Percentiles rank a stretch among this genome's conserved stretches.
phyloP scores from a whole-genome alignment of 495 filamentous ascomycete species.

The Neurospora terricola region DNA sequence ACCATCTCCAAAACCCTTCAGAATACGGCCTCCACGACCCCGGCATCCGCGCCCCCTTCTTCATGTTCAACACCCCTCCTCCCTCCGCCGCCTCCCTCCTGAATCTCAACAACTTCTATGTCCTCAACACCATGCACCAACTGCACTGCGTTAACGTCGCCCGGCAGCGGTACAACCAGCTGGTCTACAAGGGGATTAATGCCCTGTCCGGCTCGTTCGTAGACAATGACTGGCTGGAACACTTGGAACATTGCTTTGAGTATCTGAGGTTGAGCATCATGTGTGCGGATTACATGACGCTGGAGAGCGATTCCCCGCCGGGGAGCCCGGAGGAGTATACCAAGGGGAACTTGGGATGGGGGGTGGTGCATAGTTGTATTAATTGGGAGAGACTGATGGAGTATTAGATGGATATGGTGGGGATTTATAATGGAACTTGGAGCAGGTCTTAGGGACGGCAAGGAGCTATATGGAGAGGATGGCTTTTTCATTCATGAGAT shows the following conservation, averaged over 20 bases:
- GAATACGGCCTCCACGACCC: neutral
- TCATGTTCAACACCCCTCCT: neutral
- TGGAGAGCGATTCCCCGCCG: constrained; percentile 1
- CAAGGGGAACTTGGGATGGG: neutral
- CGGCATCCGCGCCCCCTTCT: constrained; percentile 3
- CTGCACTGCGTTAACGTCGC: constrained; percentile 2
- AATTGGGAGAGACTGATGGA: neutral
- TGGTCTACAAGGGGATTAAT: neutral
- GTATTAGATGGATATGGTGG: neutral
- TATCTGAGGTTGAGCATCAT: neutral
- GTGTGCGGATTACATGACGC: constrained; percentile 2
- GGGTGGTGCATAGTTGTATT: neutral
- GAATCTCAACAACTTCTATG: constrained; percentile 3
- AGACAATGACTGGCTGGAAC: neutral
- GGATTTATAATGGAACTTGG: neutral
- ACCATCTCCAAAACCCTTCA: neutral
- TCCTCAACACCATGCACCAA: neutral
- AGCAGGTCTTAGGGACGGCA: no score
- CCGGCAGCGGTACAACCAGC: constrained; percentile 1
- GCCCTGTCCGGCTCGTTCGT: neutral
- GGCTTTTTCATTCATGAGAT: no score
- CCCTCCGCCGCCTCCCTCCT: neutral
- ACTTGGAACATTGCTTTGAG: constrained; percentile 4
- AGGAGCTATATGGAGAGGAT: no score
- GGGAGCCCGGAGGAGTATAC: constrained; percentile 1